phyloP scores from a whole-genome alignment of 345 rosid genomes.

The Citrus maxima region DNA sequence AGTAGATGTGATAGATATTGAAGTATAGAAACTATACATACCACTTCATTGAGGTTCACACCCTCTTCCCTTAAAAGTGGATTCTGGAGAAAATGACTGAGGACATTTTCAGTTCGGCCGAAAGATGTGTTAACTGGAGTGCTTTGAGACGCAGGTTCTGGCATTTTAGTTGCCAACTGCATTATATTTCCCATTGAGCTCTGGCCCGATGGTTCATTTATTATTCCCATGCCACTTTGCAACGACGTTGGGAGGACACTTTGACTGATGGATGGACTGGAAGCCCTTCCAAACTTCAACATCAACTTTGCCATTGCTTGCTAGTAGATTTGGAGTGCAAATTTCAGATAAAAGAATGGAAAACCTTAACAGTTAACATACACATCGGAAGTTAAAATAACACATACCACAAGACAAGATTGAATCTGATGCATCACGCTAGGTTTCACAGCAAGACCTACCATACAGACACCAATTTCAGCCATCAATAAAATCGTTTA shows the following conservation, averaged over 20 bases:
- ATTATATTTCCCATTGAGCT: constrained; percentile 39
- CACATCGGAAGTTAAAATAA: not conserved
- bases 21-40: constrained; percentile 20
- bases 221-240: constrained; percentile 38
- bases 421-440: constrained; percentile 72
- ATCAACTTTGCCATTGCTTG: constrained; percentile 51
- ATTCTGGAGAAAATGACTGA: constrained; percentile 60
- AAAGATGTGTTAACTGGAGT: constrained; percentile 34
- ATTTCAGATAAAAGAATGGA: constrained; percentile 23
- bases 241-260: constrained; percentile 39
- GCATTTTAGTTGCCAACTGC: constrained; percentile 32
- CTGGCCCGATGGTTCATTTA: constrained; percentile 32
- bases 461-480: constrained; percentile 12
- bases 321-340: constrained; percentile 36
- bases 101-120: constrained; percentile 76
- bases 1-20: not conserved
- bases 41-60: constrained; percentile 38
- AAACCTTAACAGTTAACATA: constrained; percentile 2
- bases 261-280: constrained; percentile 35
- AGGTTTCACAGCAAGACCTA: constrained; percentile 92
- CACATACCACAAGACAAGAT: constrained; percentile 48
- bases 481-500: not conserved
- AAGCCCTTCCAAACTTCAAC: constrained; percentile 56
- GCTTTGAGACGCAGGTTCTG: constrained; percentile 32
- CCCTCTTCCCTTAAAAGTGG: constrained; percentile 57